phyloP scores from a whole-genome alignment of 495 filamentous ascomycete species.

The Massariosphaeria phaeospora region DNA sequence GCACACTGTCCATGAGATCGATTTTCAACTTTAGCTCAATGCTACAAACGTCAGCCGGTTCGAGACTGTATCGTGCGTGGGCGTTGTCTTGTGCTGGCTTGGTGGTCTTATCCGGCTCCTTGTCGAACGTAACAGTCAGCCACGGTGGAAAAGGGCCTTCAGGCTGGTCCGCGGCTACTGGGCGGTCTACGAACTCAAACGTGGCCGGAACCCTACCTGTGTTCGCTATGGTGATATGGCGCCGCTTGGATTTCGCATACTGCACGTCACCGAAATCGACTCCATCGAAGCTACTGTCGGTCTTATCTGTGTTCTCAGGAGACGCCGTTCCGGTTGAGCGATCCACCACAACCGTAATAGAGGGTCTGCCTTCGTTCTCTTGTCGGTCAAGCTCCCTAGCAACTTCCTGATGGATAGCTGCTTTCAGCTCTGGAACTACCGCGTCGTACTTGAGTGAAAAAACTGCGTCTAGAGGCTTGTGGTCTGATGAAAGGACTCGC shows the following conservation, averaged over 20 bases:
- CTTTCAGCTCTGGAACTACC: conserved; percentile 75
- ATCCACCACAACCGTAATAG: conserved; percentile 80
- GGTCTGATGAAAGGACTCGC: conserved; percentile 83
- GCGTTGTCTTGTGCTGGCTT: conserved; percentile 38
- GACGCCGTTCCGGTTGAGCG: conserved; percentile 37
- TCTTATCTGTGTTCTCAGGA: conserved; percentile 31
- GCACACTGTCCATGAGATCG: conserved; percentile 56
- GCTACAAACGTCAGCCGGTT: conserved; percentile 76
- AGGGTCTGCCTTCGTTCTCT: conserved; percentile 87
- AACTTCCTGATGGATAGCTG: conserved; percentile 78
- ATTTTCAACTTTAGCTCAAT: conserved; percentile 62
- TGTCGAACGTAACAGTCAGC: conserved; percentile 62
- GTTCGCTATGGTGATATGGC: conserved; percentile 79
- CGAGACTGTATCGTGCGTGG: conserved; percentile 53
- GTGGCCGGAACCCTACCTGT: conserved; percentile 74
- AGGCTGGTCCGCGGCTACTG: conserved; percentile 47
- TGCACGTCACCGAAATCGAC: conserved; percentile 72
- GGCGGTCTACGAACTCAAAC: conserved; percentile 68
- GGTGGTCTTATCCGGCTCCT: conserved; percentile 40
- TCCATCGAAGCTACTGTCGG: conserved; percentile 43
- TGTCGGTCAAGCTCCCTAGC: conserved; percentile 81
- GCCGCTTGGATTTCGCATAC: conserved; percentile 59
- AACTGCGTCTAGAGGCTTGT: conserved; percentile 80
- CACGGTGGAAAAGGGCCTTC: conserved; percentile 51
- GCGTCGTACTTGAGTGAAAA: conserved; percentile 81